Percentiles rank a stretch among this genome's conserved stretches.
Conservation (phyloP, 2,329 filamentous ascomycete genomes). For the Cercospora canescens region DNA sequence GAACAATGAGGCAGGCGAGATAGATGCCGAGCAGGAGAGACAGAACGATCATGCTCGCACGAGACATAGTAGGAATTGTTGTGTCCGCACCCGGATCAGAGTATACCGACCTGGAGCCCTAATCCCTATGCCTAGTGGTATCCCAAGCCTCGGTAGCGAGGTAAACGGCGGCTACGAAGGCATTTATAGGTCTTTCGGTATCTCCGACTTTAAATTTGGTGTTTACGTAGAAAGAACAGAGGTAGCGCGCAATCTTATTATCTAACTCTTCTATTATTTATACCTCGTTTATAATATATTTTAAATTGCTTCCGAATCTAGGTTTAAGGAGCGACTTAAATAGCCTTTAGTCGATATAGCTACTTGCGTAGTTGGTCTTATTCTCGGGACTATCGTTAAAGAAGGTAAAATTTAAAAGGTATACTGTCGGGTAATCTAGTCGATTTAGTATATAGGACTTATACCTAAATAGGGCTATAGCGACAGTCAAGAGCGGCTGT, state of each 20-base stretch:
- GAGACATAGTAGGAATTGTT: not conserved
- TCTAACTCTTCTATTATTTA: not conserved
- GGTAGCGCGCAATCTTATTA: not conserved
- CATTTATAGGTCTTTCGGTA: not conserved
- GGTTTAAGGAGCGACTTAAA: not conserved
- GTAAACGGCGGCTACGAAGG: not conserved
- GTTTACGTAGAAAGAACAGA: not conserved
- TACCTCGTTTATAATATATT: not conserved
- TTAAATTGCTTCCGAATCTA: not conserved
- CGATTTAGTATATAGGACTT: not conserved
- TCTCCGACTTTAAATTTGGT: not conserved
- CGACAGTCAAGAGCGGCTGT: not conserved
- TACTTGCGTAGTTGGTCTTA: not conserved
- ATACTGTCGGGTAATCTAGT: not conserved
- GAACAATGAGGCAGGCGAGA: not conserved
- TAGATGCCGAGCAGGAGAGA: not conserved
- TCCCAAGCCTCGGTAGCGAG: not conserved
- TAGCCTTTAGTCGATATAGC: not conserved
- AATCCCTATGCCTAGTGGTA: not conserved
- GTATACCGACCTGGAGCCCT: not conserved
- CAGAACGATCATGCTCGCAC: not conserved
- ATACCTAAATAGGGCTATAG: not conserved
- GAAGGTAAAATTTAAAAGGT: not conserved
- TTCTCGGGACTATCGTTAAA: not conserved
- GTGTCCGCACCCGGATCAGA: not conserved